Evolutionary conservation across 2,329 filamentous ascomycete species (phyloP).

Genomic region (Colletotrichum trifolii): DNA sequence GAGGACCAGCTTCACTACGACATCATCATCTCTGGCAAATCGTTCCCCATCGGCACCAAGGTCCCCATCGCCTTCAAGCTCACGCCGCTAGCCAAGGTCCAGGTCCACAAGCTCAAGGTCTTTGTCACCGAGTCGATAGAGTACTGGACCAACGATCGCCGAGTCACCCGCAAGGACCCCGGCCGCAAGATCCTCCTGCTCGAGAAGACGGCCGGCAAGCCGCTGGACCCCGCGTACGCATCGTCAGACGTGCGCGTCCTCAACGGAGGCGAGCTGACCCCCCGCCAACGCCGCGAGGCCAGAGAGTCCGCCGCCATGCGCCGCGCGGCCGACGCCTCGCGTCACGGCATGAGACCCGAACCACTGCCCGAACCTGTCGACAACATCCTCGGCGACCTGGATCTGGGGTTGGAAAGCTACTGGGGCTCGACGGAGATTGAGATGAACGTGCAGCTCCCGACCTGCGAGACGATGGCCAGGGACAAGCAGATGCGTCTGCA

Average conservation of each 20-base stretch:
- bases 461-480: constrained; percentile 85
- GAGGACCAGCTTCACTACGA: constrained; percentile 96
- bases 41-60: constrained; percentile 87
- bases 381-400: constrained; percentile 85
- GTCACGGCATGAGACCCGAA: constrained; percentile 50
- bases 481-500: constrained; percentile 75
- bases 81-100: constrained; percentile 91
- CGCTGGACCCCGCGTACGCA: constrained; percentile 77
- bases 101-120: constrained; percentile 92
- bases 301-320: constrained; percentile 58
- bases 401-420: constrained; percentile 75
- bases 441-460: constrained; percentile 91
- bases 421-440: constrained; percentile 94
- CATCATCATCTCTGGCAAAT: constrained; percentile 95
- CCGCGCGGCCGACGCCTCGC: constrained; percentile 65
- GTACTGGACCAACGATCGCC: constrained; percentile 88
- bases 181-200: constrained; percentile 87
- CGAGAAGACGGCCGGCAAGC: constrained; percentile 86
- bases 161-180: constrained; percentile 85
- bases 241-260: constrained; percentile 81
- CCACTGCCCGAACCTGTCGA: constrained; percentile 65
- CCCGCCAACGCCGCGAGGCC: constrained; percentile 59
- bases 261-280: constrained; percentile 80
- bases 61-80: constrained; percentile 95
- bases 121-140: constrained; percentile 91